Evolutionary conservation across 345 rosid species (phyloP).

Genomic region (Populus deltoides): DNA sequence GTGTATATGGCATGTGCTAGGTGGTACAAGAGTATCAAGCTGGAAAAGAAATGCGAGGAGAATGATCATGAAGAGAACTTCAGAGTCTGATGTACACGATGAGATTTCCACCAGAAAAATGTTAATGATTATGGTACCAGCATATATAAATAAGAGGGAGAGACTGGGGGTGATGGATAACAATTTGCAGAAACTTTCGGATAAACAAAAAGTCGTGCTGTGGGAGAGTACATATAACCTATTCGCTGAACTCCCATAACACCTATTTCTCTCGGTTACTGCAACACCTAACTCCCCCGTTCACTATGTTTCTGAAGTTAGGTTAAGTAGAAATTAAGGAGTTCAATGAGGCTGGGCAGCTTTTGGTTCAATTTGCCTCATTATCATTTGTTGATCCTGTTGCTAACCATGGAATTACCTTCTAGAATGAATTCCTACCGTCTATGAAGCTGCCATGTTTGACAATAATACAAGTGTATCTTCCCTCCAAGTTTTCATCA

Average conservation of each 20-base stretch:
- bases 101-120: constrained; percentile 6
- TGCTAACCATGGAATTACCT: constrained; percentile 1
- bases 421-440: constrained; percentile 4
- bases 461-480: constrained; percentile 13
- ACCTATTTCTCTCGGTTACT: constrained; percentile 11
- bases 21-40: constrained; percentile 78
- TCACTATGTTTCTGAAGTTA: neutral
- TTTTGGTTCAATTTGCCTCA: constrained; percentile 16
- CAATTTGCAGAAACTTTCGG: neutral
- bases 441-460: constrained; percentile 6
- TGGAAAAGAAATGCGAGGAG: constrained; percentile 52
- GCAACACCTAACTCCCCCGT: constrained; percentile 7
- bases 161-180: neutral
- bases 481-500: neutral
- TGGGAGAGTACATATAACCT: constrained; percentile 1
- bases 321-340: constrained; percentile 3
- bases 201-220: constrained; percentile 4
- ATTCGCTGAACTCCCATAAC: neutral
- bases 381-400: constrained; percentile 21
- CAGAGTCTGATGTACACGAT: constrained; percentile 38
- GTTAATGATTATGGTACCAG: constrained; percentile 9
- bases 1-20: constrained; percentile 71
- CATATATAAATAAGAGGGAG: constrained; percentile 31
- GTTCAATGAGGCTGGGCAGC: constrained; percentile 10
- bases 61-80: constrained; percentile 33